Percentiles rank a stretch among this genome's conserved stretches.
Conservation (phyloP, 805 yeast genomes). For the Kluyveromyces wickerhamii region DNA sequence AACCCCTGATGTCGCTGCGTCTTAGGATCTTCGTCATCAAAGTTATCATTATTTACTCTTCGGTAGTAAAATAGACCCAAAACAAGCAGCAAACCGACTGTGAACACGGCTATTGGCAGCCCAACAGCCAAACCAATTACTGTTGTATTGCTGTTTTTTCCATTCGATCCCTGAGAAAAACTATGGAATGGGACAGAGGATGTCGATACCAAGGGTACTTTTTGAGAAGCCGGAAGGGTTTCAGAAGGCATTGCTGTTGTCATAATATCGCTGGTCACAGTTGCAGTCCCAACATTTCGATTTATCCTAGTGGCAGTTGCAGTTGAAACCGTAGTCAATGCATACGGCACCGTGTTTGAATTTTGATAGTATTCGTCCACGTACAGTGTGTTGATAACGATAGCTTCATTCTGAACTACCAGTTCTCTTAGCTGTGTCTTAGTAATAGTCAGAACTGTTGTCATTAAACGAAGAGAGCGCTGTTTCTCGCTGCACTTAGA, state of each 20-base stretch:
- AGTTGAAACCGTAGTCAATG: slow-evolving; percentile 7
- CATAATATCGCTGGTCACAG: background rate
- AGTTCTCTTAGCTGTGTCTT: background rate
- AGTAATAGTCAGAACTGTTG: background rate
- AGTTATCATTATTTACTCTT: slow-evolving; percentile 5
- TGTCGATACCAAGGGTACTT: background rate
- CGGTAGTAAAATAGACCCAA: slow-evolving; percentile 14
- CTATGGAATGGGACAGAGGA: slow-evolving; percentile 1
- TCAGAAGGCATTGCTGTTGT: slow-evolving; percentile 1
- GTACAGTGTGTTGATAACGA: slow-evolving; percentile 7
- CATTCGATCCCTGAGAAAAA: background rate
- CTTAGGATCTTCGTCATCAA: too few species aligned
- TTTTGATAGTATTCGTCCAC: slow-evolving; percentile 8
- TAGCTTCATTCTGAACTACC: slow-evolving; percentile 4
- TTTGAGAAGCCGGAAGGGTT: slow-evolving; percentile 1
- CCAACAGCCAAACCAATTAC: slow-evolving; percentile 25
- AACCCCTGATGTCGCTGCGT: too few species aligned
- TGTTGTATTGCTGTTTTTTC: slow-evolving; percentile 4
- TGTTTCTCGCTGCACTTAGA: too few species aligned
- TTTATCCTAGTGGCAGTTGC: slow-evolving; percentile 2
- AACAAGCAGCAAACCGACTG: slow-evolving; percentile 16
- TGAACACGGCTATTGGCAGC: slow-evolving; percentile 25
- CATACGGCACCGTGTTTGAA: slow-evolving; percentile 7
- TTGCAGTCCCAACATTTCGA: slow-evolving; percentile 3
- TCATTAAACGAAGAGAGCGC: too few species aligned